phyloP scores from a whole-genome alignment of 306 rosid species.

The Macrotyloma uniflorum region DNA sequence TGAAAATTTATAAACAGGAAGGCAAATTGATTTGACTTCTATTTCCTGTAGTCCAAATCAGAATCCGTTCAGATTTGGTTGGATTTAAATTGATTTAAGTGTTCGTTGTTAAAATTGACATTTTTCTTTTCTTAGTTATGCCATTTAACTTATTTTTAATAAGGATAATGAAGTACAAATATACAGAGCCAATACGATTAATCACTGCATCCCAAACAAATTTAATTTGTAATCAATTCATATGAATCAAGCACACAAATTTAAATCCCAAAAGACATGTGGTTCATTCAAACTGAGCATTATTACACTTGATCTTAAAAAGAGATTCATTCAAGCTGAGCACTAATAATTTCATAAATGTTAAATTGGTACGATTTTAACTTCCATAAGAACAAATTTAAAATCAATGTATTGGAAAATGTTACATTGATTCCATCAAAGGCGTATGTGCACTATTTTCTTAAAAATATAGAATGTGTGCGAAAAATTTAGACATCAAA shows the following conservation, averaged over 20 bases:
- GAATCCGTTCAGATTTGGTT: too few relatives aligned
- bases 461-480: constrained; percentile 13
- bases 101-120: neutral
- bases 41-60: too few relatives aligned
- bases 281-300: neutral
- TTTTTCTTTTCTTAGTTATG: neutral
- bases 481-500: constrained; percentile 32
- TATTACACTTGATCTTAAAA: too few relatives aligned
- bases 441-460: constrained; percentile 31
- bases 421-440: constrained; percentile 43
- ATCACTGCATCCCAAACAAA: too few relatives aligned
- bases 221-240: neutral
- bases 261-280: neutral
- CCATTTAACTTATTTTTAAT: neutral
- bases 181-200: too few relatives aligned
- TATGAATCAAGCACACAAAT: neutral
- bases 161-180: neutral
- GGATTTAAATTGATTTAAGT: neutral
- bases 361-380: constrained; percentile 16
- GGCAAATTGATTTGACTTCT: too few relatives aligned
- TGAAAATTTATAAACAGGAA: neutral
- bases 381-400: neutral
- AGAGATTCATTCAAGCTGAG: neutral
- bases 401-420: constrained; percentile 8
- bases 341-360: neutral